A percentile compares a stretch with the other conserved stretches of the same genome.
phyloP scores from a whole-genome alignment of 148 eudicot species.

The Vaccinium macrocarpon region DNA sequence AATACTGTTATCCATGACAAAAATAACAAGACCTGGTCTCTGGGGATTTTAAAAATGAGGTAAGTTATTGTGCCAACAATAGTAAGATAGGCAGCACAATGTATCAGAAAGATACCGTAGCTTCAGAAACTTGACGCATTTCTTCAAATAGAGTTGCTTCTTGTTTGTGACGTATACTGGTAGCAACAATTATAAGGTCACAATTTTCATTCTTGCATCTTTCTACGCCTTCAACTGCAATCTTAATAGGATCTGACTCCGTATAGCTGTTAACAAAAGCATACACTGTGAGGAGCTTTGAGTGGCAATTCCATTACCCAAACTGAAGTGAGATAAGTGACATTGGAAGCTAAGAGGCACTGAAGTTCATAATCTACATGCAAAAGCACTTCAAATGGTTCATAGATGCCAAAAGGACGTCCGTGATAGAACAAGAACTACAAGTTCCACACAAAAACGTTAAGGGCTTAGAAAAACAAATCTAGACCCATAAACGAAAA shows the following conservation, averaged over 20 bases:
- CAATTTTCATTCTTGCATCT: conserved; percentile 84
- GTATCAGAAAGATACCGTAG: conserved; percentile 44
- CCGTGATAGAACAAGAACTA: background rate
- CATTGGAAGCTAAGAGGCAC: background rate
- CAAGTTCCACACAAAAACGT: background rate
- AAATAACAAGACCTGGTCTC: too few relatives aligned
- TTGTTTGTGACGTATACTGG: conserved; percentile 98
- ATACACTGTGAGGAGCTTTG: background rate
- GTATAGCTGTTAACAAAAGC: conserved; percentile 52
- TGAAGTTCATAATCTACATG: background rate
- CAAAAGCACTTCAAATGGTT: background rate
- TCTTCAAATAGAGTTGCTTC: conserved; percentile 96
- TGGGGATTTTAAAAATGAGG: too few relatives aligned
- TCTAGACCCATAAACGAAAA: background rate
- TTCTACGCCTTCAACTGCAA: conserved; percentile 94
- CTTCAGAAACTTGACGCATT: conserved; percentile 98
- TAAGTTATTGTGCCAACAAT: too few relatives aligned
- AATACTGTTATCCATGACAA: too few relatives aligned
- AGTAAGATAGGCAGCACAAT: too few relatives aligned
- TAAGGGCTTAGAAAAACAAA: background rate
- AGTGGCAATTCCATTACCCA: background rate
- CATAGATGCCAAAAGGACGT: background rate
- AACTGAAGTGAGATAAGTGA: background rate
- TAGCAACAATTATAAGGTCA: conserved; percentile 91
- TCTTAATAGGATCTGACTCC: conserved; percentile 95